Evolutionary conservation across 1,284 basidiomycete species (phyloP), one percentile per base, ranked within the genome.

Genomic region (Trichosporon sp.): DNA sequence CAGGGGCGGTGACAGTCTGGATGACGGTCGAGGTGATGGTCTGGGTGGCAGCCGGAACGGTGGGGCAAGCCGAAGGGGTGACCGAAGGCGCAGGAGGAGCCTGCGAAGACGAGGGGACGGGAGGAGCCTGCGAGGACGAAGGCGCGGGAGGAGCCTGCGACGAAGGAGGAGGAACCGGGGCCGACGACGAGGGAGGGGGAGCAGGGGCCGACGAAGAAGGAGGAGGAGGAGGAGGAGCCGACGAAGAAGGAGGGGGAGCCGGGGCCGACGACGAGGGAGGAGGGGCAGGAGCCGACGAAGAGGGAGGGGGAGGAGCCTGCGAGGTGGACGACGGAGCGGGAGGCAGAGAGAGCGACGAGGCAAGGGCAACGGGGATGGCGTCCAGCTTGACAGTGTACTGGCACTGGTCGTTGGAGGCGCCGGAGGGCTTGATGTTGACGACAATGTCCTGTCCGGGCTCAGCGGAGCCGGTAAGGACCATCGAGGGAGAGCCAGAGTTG

Each of bases 11-110:
- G 52, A 46, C 60, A 56, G 54, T 57, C 33, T 34, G 14, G 60
- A 73, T 75, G 66, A 74, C 62, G 9, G 49, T 54, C 27, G 25
- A n/a, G 49, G 49, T 54, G 37, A 44, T 19, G 16, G 37, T 44
- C 37, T 16, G 4, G 37, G 37, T 44, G 37, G 37, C 16, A 9
- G n/a, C n/a, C 14, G 13, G 16, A 44, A 19, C 3, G 37, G 21
- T 19, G 9, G 37, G 37, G 37, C 37, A 52, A 16, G 34, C n/a
- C 16, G 37, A 40, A 8, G 14, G 16, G n/a, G 37, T 40, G 37
- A 19, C 37, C 34, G 49, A 56, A 4, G 52, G 3, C 8, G 34
- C 5, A 23, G 60, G 60, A 13, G 52, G 2, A 14, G 49, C 33
- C 2, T 40, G 33, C 27, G 60, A 25, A 1, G 60, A 23, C 4